A percentile compares a stretch with the other conserved stretches of the same genome.
phyloP scores from a whole-genome alignment of 225 moss, liverwort and hornwort species.

The Rhytidiadelphus loreus region DNA sequence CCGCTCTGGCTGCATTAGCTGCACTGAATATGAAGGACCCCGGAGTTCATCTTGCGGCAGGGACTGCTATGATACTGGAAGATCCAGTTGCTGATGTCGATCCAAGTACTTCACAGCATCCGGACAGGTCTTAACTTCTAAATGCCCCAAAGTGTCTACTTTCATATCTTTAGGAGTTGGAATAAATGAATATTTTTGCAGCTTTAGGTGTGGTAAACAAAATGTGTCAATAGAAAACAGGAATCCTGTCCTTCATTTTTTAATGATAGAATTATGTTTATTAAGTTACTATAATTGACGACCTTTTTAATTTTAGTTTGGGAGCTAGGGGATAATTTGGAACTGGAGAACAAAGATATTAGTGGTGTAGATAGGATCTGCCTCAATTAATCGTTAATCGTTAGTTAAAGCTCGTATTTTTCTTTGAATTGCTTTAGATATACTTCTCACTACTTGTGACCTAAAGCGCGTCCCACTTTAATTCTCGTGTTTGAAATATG shows the following conservation, averaged over 20 bases:
- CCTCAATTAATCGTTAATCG: not conserved
- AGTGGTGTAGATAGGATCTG: not conserved
- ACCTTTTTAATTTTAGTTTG: not conserved
- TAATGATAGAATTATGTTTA: not conserved
- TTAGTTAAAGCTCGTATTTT: not conserved
- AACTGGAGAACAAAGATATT: not conserved
- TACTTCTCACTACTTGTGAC: not conserved
- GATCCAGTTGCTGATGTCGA: conserved; percentile 22
- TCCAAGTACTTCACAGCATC: conserved; percentile 19
- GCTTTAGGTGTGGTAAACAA: not conserved
- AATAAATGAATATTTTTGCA: not conserved
- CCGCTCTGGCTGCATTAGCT: conserved; percentile 61
- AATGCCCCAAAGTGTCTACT: not conserved
- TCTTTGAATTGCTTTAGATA: not conserved
- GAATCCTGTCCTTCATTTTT: not conserved
- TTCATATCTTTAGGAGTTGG: not conserved
- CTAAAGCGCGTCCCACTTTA: not conserved
- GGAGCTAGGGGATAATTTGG: not conserved
- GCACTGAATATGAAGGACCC: conserved; percentile 69
- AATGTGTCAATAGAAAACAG: not conserved
- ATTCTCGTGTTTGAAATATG: conserved; percentile 2
- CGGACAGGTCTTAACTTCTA: conserved; percentile 41
- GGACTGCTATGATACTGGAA: conserved; percentile 67
- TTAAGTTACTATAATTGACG: not conserved
- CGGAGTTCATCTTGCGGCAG: conserved; percentile 66